Evolutionary conservation across 2,329 filamentous ascomycete species (phyloP).

Genomic region (Fusarium gaditjirri): DNA sequence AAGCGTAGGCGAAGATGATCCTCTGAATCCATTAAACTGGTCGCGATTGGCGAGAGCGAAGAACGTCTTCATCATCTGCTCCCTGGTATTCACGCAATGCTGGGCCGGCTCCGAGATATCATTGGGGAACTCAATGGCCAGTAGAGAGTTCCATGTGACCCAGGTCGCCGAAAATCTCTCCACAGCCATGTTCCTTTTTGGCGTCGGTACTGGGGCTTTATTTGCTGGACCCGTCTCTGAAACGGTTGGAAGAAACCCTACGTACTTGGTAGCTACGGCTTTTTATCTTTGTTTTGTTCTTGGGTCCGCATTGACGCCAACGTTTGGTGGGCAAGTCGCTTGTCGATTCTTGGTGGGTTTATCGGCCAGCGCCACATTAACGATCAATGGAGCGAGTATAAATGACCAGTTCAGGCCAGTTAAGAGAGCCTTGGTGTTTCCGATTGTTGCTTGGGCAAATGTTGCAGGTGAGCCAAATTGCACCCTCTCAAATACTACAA

Average conservation of each 20-base stretch:
- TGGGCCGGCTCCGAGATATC: conserved; percentile 60
- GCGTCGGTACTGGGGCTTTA: conserved; percentile 50
- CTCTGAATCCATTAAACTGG: conserved; percentile 57
- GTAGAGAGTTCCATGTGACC: conserved; percentile 57
- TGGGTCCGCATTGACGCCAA: not conserved
- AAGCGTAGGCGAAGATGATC: conserved; percentile 43
- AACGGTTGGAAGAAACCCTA: conserved; percentile 49
- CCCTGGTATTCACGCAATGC: conserved; percentile 55
- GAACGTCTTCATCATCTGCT: conserved; percentile 50
- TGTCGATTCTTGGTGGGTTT: conserved; percentile 2
- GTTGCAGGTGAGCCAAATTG: not conserved
- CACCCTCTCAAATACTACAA: not conserved
- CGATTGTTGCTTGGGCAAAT: conserved; percentile 1
- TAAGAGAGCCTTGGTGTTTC: not conserved
- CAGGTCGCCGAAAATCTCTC: conserved; percentile 61
- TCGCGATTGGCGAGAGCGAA: conserved; percentile 29
- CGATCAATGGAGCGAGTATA: not conserved
- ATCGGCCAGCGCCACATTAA: conserved; percentile 2
- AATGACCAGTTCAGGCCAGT: conserved; percentile 4
- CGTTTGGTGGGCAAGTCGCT: not conserved
- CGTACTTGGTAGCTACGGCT: conserved; percentile 43
- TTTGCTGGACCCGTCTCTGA: conserved; percentile 52
- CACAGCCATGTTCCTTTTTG: conserved; percentile 50
- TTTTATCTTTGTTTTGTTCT: not conserved
- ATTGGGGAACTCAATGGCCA: conserved; percentile 57